Base-by-base conservation (phyloP, 768 basidiomycete species). In the Russula lepida region DNA sequence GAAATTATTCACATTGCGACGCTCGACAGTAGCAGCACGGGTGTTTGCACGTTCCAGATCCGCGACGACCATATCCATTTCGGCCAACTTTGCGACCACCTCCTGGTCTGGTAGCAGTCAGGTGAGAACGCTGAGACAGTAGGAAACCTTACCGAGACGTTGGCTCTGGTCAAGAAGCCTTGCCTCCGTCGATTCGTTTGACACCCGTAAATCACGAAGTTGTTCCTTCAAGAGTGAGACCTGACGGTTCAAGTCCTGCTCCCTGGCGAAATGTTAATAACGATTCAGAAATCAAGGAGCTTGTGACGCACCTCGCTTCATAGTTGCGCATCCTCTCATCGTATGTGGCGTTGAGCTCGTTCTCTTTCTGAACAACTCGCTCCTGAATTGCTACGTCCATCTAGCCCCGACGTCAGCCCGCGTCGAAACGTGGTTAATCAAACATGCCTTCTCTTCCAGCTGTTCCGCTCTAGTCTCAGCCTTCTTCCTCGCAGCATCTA, bases 291-390 rank as follows among this genome's bases (percentile, higher is more conserved):
- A 21, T 33, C 8, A 15, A 57, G 28, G 39, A 9, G 6, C 13
- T 25, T 3, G 27, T 39, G 9, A 72, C 84, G 30, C 66, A 93
- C 93, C 95, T 82, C 69, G 95, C 95, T 72, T 95, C 94, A 67
- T 95, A 98, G 72, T 98, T 99, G 54, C 92, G 80, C 71, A 99
- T 79, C 66, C 87, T 87, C 75, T 99, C 97, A 68, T 99, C 97
- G 66, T 97, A 98, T 6, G 91, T 94, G 17, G 95, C 97, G 66
- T 95, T 91, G 21, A 98, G 78, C 74, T 98, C 97, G 59, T 95
- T 95, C 76, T 98, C 92, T 74, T 98, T 98, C 72, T 91, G 89
- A 3, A 78, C 76, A 35, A 98, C 88, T 69, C 87, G 88, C 66
- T 98, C 95, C 62, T 84, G 81, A 59, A 98, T 91, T 76, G 94